Conservation (phyloP, 345 rosid genomes). For the Citrus cavaleriei region DNA sequence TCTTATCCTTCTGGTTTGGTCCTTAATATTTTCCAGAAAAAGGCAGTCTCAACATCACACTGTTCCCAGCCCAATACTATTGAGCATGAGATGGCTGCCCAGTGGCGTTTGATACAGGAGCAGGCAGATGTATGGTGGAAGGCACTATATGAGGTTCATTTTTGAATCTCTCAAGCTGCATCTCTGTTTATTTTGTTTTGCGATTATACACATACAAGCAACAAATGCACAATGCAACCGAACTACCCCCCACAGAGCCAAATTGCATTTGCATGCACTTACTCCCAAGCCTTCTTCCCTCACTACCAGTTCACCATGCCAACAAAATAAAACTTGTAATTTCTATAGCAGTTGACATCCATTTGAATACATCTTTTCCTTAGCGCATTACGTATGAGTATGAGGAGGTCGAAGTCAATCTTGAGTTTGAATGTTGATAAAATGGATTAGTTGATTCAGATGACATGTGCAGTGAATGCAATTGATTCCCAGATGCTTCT, state of each 20-base stretch:
- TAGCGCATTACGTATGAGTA: too few species aligned
- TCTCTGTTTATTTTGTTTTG: background rate
- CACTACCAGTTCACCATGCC: background rate
- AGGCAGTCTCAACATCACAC: conserved; percentile 42
- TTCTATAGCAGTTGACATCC: background rate
- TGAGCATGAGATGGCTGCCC: conserved; percentile 35
- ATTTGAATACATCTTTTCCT: background rate
- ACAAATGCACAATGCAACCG: background rate
- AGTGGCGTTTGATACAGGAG: conserved; percentile 34
- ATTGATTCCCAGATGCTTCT: too few species aligned
- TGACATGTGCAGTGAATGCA: background rate
- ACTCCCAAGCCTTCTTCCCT: background rate
- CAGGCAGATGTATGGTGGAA: conserved; percentile 30
- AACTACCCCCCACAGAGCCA: background rate
- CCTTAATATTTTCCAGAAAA: conserved; percentile 12
- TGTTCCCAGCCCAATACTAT: conserved; percentile 36
- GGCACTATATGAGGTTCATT: conserved; percentile 28
- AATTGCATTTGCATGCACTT: background rate
- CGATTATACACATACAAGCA: background rate
- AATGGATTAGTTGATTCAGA: too few species aligned
- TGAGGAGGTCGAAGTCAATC: too few species aligned
- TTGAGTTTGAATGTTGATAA: too few species aligned
- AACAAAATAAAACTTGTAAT: too few species aligned
- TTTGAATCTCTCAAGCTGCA: background rate
- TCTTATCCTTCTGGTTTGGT: background rate